Percentiles rank a stretch among this genome's conserved stretches.
Conservation (phyloP, 192 early-diverging fungal genomes). For the Allomyces arbusculus region DNA sequence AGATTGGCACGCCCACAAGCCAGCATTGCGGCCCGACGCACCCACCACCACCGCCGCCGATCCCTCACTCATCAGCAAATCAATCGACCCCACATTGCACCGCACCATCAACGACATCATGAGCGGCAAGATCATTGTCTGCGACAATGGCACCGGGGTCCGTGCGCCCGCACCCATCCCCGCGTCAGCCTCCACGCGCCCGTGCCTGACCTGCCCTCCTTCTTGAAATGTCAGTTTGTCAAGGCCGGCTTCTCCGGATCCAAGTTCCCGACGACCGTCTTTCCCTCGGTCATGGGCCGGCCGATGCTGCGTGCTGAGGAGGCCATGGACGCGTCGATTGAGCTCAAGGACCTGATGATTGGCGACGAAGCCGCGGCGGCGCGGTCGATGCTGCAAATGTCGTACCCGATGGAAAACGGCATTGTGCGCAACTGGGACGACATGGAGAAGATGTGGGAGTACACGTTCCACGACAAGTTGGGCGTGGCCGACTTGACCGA, state of each 20-base stretch:
- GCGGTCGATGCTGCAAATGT: constrained; percentile 76
- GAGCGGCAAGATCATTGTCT: constrained; percentile 46
- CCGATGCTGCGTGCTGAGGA: constrained; percentile 96
- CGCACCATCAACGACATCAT: not conserved
- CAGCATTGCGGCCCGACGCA: no score
- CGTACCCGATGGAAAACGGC: constrained; percentile 98
- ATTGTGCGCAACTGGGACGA: constrained; percentile 96
- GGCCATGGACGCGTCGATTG: constrained; percentile 31
- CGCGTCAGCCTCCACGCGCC: not conserved
- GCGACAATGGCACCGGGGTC: constrained; percentile 67
- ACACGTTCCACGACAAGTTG: constrained; percentile 87
- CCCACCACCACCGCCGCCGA: no score
- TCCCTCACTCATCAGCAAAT: no score
- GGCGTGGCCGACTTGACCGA: constrained; percentile 59
- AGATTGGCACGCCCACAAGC: no score
- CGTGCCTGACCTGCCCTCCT: not conserved
- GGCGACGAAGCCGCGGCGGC: constrained; percentile 88
- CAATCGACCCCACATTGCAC: no score
- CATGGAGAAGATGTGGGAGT: constrained; percentile 92
- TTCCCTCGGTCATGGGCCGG: constrained; percentile 93
- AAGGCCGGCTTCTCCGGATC: constrained; percentile 89
- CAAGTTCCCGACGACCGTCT: constrained; percentile 88
- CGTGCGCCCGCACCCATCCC: constrained; percentile 5
- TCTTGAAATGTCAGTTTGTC: constrained; percentile 50
- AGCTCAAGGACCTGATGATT: constrained; percentile 89